Conservation (phyloP, 805 yeast species). For the Nakazawaea siamensis region DNA sequence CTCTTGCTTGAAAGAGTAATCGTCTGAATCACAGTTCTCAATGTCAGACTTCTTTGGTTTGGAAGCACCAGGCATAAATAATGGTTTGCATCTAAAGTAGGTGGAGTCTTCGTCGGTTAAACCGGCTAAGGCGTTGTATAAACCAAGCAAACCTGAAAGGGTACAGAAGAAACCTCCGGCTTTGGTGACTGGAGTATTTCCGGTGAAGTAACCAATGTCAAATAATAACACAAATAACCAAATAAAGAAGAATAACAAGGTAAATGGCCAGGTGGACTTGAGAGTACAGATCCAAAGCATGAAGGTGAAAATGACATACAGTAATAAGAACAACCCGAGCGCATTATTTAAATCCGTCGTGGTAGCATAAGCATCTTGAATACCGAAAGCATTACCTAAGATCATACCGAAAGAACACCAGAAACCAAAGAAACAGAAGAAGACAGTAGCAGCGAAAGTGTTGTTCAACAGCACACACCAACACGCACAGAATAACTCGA, state of each 20-base stretch:
- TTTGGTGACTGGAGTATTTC: constrained; percentile 21
- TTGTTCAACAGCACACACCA: constrained; percentile 42
- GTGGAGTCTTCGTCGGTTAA: constrained; percentile 44
- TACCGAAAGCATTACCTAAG: constrained; percentile 34
- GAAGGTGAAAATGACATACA: constrained; percentile 45
- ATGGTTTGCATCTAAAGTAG: constrained; percentile 44
- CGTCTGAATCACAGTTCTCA: background rate
- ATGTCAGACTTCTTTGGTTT: constrained; percentile 5
- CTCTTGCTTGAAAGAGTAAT: background rate
- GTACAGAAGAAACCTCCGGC: constrained; percentile 46
- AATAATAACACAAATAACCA: constrained; percentile 37
- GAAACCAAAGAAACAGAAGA: constrained; percentile 46
- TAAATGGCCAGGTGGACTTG: constrained; percentile 37
- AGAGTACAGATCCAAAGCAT: constrained; percentile 35
- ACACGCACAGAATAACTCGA: constrained; percentile 39
- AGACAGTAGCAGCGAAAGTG: constrained; percentile 47
- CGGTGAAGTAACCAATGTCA: constrained; percentile 34
- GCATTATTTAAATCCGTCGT: constrained; percentile 31
- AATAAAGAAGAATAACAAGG: constrained; percentile 30
- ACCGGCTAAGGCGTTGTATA: constrained; percentile 40
- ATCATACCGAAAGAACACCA: constrained; percentile 43
- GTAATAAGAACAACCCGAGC: constrained; percentile 38
- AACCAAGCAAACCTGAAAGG: constrained; percentile 32
- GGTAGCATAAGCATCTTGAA: constrained; percentile 27
- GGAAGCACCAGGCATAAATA: constrained; percentile 36